Percentiles rank a stretch among this genome's conserved stretches.
Conservation (phyloP, 2,329 filamentous ascomycete genomes). For the Neoarthrinium moseri region DNA sequence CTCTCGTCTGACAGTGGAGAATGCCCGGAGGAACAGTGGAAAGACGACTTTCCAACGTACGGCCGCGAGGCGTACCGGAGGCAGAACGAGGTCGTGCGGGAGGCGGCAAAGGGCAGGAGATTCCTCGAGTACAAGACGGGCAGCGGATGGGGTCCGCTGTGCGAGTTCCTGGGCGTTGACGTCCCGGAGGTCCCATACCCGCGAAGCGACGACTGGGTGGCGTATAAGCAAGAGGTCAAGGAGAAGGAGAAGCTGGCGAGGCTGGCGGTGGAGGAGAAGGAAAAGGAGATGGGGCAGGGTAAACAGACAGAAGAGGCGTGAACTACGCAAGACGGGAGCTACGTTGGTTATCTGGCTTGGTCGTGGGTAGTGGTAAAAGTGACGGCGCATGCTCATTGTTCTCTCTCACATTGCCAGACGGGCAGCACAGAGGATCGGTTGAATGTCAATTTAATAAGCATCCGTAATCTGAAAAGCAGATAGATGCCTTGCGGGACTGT, state of each 20-base stretch:
- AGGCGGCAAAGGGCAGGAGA: slow-evolving; percentile 11
- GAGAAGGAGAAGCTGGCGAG: background rate
- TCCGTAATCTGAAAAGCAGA: too few relatives aligned
- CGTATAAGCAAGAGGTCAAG: slow-evolving; percentile 19
- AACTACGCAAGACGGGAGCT: too few relatives aligned
- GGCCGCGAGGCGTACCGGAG: slow-evolving; percentile 20
- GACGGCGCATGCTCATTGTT: too few relatives aligned
- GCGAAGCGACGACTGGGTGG: slow-evolving; percentile 27
- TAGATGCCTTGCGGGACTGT: too few relatives aligned
- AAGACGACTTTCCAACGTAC: slow-evolving; percentile 22
- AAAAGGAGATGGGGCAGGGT: background rate
- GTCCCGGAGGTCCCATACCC: slow-evolving; percentile 23
- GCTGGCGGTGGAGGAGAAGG: too few relatives aligned
- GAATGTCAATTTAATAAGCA: too few relatives aligned
- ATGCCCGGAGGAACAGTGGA: slow-evolving; percentile 16
- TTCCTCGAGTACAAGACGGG: slow-evolving; percentile 25
- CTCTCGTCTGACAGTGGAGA: background rate
- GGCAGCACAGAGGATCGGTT: too few relatives aligned
- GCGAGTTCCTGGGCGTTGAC: slow-evolving; percentile 22
- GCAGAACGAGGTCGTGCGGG: slow-evolving; percentile 23
- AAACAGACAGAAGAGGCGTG: too few relatives aligned
- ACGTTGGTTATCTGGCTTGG: too few relatives aligned
- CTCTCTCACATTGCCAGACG: too few relatives aligned
- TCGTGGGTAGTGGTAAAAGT: too few relatives aligned
- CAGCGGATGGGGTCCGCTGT: slow-evolving; percentile 27